phyloP scores from a whole-genome alignment of 83 land plant genomes.

The Diphasiastrum complanatum region DNA sequence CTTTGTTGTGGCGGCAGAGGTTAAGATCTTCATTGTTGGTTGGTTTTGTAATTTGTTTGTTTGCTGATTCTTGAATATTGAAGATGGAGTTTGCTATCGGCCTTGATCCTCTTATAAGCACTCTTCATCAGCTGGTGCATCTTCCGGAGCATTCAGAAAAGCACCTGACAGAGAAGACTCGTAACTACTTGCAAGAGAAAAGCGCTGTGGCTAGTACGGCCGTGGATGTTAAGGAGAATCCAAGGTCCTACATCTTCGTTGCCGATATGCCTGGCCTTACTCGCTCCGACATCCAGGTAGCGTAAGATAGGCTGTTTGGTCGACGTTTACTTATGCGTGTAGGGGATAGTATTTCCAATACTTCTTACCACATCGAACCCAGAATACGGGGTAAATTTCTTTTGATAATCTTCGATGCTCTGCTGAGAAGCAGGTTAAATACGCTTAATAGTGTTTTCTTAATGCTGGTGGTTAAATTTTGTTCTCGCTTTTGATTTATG shows the following conservation, averaged over 20 bases:
- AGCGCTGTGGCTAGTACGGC: conserved; percentile 6
- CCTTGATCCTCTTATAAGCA: conserved; percentile 6
- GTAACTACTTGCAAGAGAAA: conserved; percentile 1
- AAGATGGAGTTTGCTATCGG: conserved; percentile 6
- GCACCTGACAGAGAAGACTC: conserved; percentile 4
- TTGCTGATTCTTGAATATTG: too few species aligned
- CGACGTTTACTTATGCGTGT: neutral
- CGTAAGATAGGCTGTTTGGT: neutral
- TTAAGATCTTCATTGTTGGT: too few species aligned
- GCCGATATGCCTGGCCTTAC: conserved; percentile 18
- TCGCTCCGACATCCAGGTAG: conserved; percentile 12
- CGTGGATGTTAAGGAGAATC: conserved; percentile 18
- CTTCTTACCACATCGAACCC: too few species aligned
- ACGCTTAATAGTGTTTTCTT: too few species aligned
- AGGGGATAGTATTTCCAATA: neutral
- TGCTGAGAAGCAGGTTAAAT: too few species aligned
- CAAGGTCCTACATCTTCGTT: conserved; percentile 9
- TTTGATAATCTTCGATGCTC: too few species aligned
- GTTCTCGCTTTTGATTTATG: too few species aligned
- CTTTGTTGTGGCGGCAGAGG: too few species aligned
- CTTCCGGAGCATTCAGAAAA: conserved; percentile 4
- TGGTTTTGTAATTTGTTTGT: too few species aligned
- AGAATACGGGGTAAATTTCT: too few species aligned
- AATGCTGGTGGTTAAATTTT: too few species aligned
- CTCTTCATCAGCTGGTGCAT: conserved; percentile 14